Base-by-base conservation (phyloP, 108 stramenopile genomes). In the Aureococcus anophagefferens region DNA sequence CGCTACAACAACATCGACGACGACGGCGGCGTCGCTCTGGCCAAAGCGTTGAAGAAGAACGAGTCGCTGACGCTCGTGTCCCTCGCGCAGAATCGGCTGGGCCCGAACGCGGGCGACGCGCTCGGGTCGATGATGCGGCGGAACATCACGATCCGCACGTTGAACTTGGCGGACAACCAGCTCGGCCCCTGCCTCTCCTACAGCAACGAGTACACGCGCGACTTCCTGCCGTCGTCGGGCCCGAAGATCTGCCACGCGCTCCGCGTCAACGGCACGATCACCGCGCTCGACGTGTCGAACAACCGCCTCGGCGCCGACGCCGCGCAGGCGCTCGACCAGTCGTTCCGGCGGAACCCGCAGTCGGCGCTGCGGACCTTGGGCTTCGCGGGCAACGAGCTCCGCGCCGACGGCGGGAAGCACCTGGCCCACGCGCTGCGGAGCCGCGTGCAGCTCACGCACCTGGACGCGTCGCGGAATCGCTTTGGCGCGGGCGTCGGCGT, bases 1-100 rank as follows among this genome's bases (percentile, higher is more conserved):
- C 4, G 32, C 7, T 34, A 67, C 66, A 73, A 73, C 30, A 30
- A 46, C 73, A 73, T 73, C 59, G 73, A 68, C 62, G 68, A 67
- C 59, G 67, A 73, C 0, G 67, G 62, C 31, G 73, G 73, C 34
- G 44, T 68, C 11, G 31, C 33, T 28, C 51, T 73, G 15, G 73
- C 63, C 0, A 62, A 59, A 51, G 31, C 32, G 28, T 30, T 73
- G 13, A 29, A 30, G 40, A 33, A 67, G 46, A 73, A 63, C 68
- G 51, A 62, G 59, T 44, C 66, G n/a, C 30, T 73, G 66, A 67
- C 67, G 59, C 35, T 67, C 33, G 25, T 73, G 21, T 36, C 64
- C 66, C 14, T 73, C 9, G 68, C 35, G 5, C n/a, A 35, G 30
- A 73, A 73, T 34, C 64, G 73, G 36, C 66, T 73, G 25, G 73